Conservation (phyloP, 345 rosid genomes). For the Gossypium raimondii region DNA sequence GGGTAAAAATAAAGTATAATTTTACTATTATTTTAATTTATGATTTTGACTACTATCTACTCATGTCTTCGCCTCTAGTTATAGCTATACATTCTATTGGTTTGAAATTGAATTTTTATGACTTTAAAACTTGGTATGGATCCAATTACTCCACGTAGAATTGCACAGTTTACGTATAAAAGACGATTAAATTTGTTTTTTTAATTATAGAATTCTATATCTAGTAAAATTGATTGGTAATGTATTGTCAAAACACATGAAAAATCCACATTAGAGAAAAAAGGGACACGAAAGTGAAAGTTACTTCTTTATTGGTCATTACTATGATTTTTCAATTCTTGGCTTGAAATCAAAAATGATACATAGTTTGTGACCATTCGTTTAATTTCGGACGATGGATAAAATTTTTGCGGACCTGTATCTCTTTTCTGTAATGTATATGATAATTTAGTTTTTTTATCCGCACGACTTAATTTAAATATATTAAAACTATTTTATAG, state of each 20-base stretch:
- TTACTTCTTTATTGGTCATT: conserved; percentile 6
- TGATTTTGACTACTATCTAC: no score
- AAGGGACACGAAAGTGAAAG: not conserved
- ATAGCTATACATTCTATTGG: not conserved
- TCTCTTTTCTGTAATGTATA: not conserved
- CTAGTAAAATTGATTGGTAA: not conserved
- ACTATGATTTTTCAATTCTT: not conserved
- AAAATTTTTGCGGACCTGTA: not conserved
- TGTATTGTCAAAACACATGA: not conserved
- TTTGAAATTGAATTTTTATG: not conserved
- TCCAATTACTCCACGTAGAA: conserved; percentile 1
- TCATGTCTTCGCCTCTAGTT: not conserved
- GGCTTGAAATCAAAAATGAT: not conserved
- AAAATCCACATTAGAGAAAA: not conserved
- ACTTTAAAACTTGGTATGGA: not conserved
- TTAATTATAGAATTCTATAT: not conserved
- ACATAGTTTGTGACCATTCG: not conserved
- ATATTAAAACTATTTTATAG: no score
- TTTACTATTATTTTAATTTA: no score
- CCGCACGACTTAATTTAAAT: no score
- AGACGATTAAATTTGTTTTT: not conserved
- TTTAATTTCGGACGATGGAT: no score
- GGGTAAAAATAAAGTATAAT: no score
- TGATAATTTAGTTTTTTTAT: no score
- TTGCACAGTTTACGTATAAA: not conserved